phyloP scores from a whole-genome alignment of 192 early-diverging fungal species.

The Cladochytrium replicatum region DNA sequence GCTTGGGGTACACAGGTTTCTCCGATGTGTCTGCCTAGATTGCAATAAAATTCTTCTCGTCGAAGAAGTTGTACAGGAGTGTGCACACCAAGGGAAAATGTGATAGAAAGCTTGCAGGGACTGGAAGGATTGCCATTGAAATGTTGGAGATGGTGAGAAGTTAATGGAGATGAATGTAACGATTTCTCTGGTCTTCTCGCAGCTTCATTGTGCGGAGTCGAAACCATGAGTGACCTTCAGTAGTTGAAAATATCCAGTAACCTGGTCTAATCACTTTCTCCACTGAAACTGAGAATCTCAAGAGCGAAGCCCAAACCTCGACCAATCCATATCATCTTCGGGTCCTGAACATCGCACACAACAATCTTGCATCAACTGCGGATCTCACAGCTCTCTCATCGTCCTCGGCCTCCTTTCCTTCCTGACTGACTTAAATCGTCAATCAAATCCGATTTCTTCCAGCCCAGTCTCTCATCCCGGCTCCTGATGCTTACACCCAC shows the following conservation, averaged over 20 bases:
- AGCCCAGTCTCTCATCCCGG: neutral
- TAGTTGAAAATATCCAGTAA: conserved; percentile 31
- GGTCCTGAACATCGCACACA: conserved; percentile 21
- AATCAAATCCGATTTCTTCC: conserved; percentile 1
- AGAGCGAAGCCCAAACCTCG: too few relatives aligned
- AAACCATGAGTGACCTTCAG: conserved; percentile 28
- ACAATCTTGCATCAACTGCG: conserved; percentile 19
- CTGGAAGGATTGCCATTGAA: conserved; percentile 34
- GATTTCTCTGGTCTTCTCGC: conserved; percentile 4
- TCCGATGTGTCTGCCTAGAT: conserved; percentile 32
- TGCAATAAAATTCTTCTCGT: conserved; percentile 26
- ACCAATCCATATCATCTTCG: conserved; percentile 18
- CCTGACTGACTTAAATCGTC: neutral
- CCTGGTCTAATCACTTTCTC: conserved; percentile 17
- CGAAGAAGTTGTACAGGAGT: conserved; percentile 24
- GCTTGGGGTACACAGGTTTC: conserved; percentile 35
- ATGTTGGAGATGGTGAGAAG: conserved; percentile 36
- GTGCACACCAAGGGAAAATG: conserved; percentile 29
- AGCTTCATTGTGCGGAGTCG: conserved; percentile 30
- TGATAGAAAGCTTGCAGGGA: conserved; percentile 25
- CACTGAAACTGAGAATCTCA: neutral
- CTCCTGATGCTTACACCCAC: neutral
- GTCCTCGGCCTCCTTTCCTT: neutral
- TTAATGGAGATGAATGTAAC: neutral
- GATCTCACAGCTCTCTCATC: conserved; percentile 26